Conservation (phyloP, 164 flowering plant species). For the Nelumbo lutea region DNA sequence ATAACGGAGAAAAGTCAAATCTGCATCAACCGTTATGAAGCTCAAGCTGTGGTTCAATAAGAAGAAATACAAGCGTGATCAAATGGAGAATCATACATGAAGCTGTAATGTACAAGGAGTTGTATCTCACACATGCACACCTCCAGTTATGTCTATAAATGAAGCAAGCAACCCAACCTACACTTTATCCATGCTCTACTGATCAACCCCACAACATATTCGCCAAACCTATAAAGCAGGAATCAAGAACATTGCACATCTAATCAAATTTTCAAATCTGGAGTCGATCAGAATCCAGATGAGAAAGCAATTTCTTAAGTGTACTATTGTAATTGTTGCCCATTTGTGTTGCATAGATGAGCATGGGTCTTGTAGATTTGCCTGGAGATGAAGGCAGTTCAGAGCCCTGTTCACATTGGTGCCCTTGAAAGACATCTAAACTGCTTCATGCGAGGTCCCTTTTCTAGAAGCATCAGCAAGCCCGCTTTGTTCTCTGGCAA, state of each 20-base stretch:
- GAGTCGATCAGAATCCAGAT: slow-evolving; percentile 17
- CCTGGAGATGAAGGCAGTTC: not conserved
- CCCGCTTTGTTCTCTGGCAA: slow-evolving; percentile 56
- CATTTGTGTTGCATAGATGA: slow-evolving; percentile 7
- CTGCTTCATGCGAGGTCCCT: slow-evolving; percentile 42
- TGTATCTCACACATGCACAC: slow-evolving; percentile 7
- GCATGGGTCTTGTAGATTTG: slow-evolving; percentile 5
- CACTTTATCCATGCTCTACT: slow-evolving; percentile 17
- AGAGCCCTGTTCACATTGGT: slow-evolving; percentile 30
- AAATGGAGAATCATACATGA: slow-evolving; percentile 14
- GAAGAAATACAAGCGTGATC: slow-evolving; percentile 10
- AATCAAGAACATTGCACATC: slow-evolving; percentile 18
- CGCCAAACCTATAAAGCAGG: slow-evolving; percentile 18
- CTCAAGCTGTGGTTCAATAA: not conserved
- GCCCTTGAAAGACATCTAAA: slow-evolving; percentile 67
- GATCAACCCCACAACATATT: slow-evolving; percentile 18
- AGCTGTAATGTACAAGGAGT: slow-evolving; percentile 24
- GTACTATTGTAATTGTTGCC: slow-evolving; percentile 5
- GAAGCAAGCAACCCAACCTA: slow-evolving; percentile 17
- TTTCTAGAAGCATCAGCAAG: slow-evolving; percentile 73
- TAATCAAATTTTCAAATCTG: slow-evolving; percentile 16
- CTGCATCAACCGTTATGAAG: too few species aligned
- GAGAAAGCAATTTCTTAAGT: slow-evolving; percentile 12
- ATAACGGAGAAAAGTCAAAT: too few species aligned
- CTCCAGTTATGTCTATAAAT: slow-evolving; percentile 20